Evolutionary conservation across 148 eudicot genomes (phyloP).

Genomic region (Fagopyrum homotropicum): DNA sequence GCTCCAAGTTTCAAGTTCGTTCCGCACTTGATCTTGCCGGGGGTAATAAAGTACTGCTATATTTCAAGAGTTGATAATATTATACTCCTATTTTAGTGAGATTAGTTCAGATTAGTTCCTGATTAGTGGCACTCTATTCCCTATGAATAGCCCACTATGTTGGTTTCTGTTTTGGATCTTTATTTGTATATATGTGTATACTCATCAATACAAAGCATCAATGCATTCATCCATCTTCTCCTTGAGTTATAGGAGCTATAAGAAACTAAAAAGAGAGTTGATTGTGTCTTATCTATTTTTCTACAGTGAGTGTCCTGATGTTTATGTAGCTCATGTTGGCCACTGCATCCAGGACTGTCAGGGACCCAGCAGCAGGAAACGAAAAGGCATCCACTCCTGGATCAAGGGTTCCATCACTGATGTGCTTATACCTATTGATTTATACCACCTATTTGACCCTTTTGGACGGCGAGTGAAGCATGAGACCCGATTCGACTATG

Average conservation of each 20-base stretch:
- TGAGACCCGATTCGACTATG: slow-evolving; percentile 74
- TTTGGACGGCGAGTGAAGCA: slow-evolving; percentile 81
- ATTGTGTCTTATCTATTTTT: background rate
- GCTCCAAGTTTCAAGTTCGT: no score
- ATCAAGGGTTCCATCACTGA: slow-evolving; percentile 83
- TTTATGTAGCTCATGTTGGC: slow-evolving; percentile 57
- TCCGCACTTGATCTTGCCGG: no score
- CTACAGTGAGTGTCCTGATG: slow-evolving; percentile 84
- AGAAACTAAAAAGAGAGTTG: background rate
- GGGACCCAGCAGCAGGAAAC: slow-evolving; percentile 52
- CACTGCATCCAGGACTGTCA: slow-evolving; percentile 69
- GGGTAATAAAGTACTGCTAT: background rate
- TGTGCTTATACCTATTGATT: slow-evolving; percentile 73
- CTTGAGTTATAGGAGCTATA: background rate
- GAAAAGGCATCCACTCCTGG: slow-evolving; percentile 75
- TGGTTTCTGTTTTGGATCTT: no score
- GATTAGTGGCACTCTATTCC: no score
- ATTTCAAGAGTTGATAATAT: no score
- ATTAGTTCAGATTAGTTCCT: no score
- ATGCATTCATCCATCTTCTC: no score
- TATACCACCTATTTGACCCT: slow-evolving; percentile 89
- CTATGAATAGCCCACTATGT: no score
- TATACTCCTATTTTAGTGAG: no score
- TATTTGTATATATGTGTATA: no score
- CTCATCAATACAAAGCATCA: no score